Base-by-base conservation (phyloP, 768 basidiomycete species). In the Wakefieldia striispora region DNA sequence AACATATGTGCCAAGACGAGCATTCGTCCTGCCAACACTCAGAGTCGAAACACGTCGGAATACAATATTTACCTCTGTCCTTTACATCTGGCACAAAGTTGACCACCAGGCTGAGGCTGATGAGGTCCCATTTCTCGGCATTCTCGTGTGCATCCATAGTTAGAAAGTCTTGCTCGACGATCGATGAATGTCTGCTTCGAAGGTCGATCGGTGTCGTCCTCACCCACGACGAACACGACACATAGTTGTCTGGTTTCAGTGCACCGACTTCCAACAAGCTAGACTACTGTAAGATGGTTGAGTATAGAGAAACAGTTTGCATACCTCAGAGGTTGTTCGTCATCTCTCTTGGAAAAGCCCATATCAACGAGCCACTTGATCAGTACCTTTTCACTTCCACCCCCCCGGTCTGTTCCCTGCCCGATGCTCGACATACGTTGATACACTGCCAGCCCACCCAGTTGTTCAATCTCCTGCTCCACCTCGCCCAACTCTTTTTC, bases 211-310 rank as follows among this genome's bases (percentile, higher is more conserved):
- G 83, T 0, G 76, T 81, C 24, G 75, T 75, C 16, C 80, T 73
- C 44, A 97, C 82, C 91, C 92, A 95, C 1, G 78, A 68, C 10
- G 73, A 64, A 51, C 82, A 86, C 5, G 75, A 69, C 6, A 67
- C 71, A 61, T 88, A 94, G 66, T 95, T 97, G 58, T 91, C 86
- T 10, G 87, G 89, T 53, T 80, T 83, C 39, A 97, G 73, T 12
- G 94, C 93, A 0, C 94, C 93, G 2, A 95, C 87, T 70, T 97
- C 93, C 5, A 97, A 78, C 45, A 95, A 69, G 45, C 92, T 95
- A 54, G 3, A 33, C 44, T 37, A 39, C 37, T 35, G 16, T 1
- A 4, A 20, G 19, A 14, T 16, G 33, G 14, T 14, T 27, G 20
- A 3, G 31, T 8, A 1, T 21, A n/a, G 37, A 4, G 47, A 41